Percentiles rank a stretch among this genome's conserved stretches.
These are phyloP conservation scores for Termitomyces bulborhizus DNA, from an alignment of 768 basidiomycete genomes.

Conservation along the genomic window DNA sequence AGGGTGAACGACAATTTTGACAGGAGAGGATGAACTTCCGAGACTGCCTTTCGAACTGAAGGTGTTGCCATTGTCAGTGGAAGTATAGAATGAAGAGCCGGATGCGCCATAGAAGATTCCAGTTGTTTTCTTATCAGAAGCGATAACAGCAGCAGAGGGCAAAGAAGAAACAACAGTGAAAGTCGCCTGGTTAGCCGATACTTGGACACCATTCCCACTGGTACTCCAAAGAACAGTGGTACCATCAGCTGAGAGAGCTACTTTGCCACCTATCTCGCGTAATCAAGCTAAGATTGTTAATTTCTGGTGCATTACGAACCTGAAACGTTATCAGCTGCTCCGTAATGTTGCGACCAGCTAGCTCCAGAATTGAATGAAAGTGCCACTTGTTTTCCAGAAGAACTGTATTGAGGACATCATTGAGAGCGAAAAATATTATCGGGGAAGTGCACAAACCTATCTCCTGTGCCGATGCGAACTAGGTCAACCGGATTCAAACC, in stretches of 20 bases:
- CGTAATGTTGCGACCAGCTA: constrained; percentile 53
- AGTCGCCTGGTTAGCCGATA: constrained; percentile 42
- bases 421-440: background rate
- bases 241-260: constrained; percentile 46
- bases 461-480: constrained; percentile 47
- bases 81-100: constrained; percentile 52
- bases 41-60: constrained; percentile 39
- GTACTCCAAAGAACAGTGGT: constrained; percentile 57
- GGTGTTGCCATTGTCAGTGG: constrained; percentile 48
- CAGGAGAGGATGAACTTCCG: constrained; percentile 40
- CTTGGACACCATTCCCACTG: constrained; percentile 38
- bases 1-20: constrained; percentile 50
- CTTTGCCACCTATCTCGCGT: constrained; percentile 27
- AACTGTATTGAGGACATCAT: constrained; percentile 16
- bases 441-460: constrained; percentile 24
- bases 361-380: constrained; percentile 48
- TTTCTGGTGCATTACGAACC: constrained; percentile 15
- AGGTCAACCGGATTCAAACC: constrained; percentile 43
- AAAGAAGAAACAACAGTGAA: constrained; percentile 47
- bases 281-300: background rate
- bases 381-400: constrained; percentile 48
- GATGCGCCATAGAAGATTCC: constrained; percentile 55
- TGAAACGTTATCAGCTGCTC: constrained; percentile 42
- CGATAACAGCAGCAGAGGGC: constrained; percentile 48
- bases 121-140: constrained; percentile 56